Evolutionary conservation across 306 rosid species (phyloP).

Genomic region (Fragaria iinumae): DNA sequence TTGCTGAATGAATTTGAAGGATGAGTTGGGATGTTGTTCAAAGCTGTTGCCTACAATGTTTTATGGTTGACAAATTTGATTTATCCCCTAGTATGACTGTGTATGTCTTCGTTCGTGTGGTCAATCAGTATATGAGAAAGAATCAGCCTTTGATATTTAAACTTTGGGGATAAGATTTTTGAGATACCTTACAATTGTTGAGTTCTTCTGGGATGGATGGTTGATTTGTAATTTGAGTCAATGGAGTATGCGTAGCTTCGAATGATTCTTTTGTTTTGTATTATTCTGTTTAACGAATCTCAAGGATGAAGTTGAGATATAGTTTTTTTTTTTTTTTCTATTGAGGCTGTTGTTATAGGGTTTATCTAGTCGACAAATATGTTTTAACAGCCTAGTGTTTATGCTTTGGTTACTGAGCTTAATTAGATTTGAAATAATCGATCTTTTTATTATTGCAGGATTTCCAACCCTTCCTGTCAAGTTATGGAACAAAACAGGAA

Average conservation of each 20-base stretch:
- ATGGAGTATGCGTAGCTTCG: neutral
- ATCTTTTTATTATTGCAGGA: slow-evolving; percentile 45
- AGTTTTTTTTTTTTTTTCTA: neutral
- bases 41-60: neutral
- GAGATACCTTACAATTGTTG: neutral
- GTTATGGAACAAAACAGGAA: slow-evolving; percentile 39
- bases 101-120: neutral
- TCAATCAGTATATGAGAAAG: neutral
- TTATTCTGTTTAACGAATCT: neutral
- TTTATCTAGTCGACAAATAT: neutral
- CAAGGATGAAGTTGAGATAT: neutral
- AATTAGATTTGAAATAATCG: neutral
- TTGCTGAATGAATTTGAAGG: neutral
- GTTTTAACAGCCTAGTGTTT: neutral
- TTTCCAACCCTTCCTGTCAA: slow-evolving; percentile 43
- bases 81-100: neutral
- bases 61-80: neutral
- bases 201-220: slow-evolving; percentile 11
- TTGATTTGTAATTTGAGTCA: slow-evolving; percentile 5
- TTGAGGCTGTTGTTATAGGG: neutral
- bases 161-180: slow-evolving; percentile 1
- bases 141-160: slow-evolving; percentile 13
- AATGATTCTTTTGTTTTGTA: neutral
- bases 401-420: neutral
- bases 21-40: neutral